Evolutionary conservation across 805 yeast genomes (phyloP).

Genomic region (Suhomyces emberorum): DNA sequence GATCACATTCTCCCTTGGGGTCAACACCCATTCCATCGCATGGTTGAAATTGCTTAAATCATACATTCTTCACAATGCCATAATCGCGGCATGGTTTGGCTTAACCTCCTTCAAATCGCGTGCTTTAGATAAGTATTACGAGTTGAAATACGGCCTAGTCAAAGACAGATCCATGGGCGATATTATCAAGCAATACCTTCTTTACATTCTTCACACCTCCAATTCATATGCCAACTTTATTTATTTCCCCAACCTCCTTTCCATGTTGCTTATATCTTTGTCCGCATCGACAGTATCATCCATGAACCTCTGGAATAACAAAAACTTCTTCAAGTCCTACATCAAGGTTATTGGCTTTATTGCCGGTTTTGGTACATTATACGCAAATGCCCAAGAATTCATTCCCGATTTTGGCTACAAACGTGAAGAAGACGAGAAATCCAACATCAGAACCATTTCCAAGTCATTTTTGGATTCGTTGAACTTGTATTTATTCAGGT

Average conservation of each 20-base stretch:
- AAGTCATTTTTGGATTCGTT: conserved; percentile 25
- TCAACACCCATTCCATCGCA: conserved; percentile 19
- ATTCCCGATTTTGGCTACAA: conserved; percentile 18
- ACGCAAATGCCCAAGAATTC: conserved; percentile 19
- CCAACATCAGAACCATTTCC: conserved; percentile 12
- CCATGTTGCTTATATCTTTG: conserved; percentile 32
- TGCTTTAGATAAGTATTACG: conserved; percentile 22
- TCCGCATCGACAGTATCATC: conserved; percentile 25
- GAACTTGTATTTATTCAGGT: conserved; percentile 30
- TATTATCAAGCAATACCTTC: conserved; percentile 15
- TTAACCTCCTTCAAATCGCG: conserved; percentile 17
- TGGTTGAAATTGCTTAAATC: conserved; percentile 27
- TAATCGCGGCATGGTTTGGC: conserved; percentile 17
- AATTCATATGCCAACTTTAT: conserved; percentile 33
- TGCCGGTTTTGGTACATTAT: conserved; percentile 29
- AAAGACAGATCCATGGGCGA: conserved; percentile 5
- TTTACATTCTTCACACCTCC: conserved; percentile 21
- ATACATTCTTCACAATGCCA: conserved; percentile 26
- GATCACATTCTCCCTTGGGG: conserved; percentile 35
- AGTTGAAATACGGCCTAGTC: conserved; percentile 14
- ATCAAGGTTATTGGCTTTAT: conserved; percentile 33
- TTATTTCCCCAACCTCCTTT: conserved; percentile 33
- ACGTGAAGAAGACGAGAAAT: neutral
- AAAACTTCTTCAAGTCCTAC: conserved; percentile 30
- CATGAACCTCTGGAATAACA: conserved; percentile 15